Evolutionary conservation across 1,139 yeast genomes (phyloP).

Genomic region (Blastobotrys persicus): DNA sequence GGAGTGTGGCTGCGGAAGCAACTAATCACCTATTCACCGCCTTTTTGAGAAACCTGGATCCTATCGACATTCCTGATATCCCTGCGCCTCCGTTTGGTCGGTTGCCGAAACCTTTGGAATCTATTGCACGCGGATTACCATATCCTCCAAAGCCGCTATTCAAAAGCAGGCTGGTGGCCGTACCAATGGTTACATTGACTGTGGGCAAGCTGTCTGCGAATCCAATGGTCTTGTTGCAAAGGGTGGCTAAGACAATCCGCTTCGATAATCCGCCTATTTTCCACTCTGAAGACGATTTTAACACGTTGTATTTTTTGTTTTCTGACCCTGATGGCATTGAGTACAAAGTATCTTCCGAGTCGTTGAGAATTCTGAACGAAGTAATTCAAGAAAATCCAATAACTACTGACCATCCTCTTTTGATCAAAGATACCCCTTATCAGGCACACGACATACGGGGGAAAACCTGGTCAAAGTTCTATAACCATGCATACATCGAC

Average conservation of each 20-base stretch:
- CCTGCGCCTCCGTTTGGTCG: slow-evolving; percentile 9
- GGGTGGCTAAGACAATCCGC: slow-evolving; percentile 62
- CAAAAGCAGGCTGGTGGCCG: slow-evolving; percentile 49
- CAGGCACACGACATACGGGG: slow-evolving; percentile 44
- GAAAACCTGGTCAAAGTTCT: slow-evolving; percentile 39
- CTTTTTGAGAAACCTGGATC: slow-evolving; percentile 67
- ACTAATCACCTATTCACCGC: slow-evolving; percentile 76
- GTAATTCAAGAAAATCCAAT: slow-evolving; percentile 36
- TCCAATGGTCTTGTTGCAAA: slow-evolving; percentile 56
- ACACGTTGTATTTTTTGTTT: slow-evolving; percentile 69
- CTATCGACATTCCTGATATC: slow-evolving; percentile 16
- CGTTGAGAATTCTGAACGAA: slow-evolving; percentile 62
- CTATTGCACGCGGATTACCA: slow-evolving; percentile 29
- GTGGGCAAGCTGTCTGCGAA: slow-evolving; percentile 60
- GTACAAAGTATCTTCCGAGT: slow-evolving; percentile 68
- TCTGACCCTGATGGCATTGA: slow-evolving; percentile 61
- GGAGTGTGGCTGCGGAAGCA: slow-evolving; percentile 76
- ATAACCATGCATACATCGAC: slow-evolving; percentile 37
- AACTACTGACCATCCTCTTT: slow-evolving; percentile 30
- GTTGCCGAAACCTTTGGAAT: slow-evolving; percentile 17
- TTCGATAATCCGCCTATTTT: slow-evolving; percentile 71
- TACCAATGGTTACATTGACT: slow-evolving; percentile 66
- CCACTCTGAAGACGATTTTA: slow-evolving; percentile 74
- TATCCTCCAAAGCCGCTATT: slow-evolving; percentile 35
- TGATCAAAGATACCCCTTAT: slow-evolving; percentile 30